Conservation (phyloP, 2,329 filamentous ascomycete species). For the Penicillium sp. region DNA sequence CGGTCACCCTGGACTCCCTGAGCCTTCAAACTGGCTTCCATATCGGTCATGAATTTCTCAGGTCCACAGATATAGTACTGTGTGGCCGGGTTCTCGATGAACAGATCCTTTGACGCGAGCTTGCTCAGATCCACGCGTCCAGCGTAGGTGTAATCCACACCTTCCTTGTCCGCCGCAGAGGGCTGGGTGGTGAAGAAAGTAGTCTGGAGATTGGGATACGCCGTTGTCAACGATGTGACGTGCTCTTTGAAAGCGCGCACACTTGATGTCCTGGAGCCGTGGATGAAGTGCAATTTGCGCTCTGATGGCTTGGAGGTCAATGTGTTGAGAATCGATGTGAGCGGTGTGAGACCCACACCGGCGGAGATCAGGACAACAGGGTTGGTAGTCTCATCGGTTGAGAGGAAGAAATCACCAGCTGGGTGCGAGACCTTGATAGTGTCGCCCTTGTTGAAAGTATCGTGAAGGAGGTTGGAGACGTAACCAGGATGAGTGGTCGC, state of each 20-base stretch:
- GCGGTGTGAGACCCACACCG: constrained; percentile 61
- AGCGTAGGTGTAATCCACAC: constrained; percentile 59
- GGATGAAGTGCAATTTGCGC: constrained; percentile 60
- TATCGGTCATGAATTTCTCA: constrained; percentile 65
- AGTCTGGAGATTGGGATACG: constrained; percentile 51
- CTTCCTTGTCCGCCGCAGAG: constrained; percentile 48
- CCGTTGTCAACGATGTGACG: constrained; percentile 45
- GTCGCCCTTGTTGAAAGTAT: constrained; percentile 62
- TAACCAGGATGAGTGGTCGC: constrained; percentile 59
- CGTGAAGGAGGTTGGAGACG: constrained; percentile 70
- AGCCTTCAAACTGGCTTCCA: constrained; percentile 53
- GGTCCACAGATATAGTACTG: constrained; percentile 75
- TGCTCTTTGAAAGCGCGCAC: constrained; percentile 55
- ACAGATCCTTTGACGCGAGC: constrained; percentile 57
- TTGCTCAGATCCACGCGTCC: constrained; percentile 61
- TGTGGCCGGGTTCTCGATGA: constrained; percentile 53
- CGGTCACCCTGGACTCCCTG: constrained; percentile 59
- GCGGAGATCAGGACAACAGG: constrained; percentile 64
- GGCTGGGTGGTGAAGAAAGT: constrained; percentile 61
- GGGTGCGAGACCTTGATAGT: constrained; percentile 67
- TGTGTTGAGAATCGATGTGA: constrained; percentile 62
- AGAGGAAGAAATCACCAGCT: constrained; percentile 60
- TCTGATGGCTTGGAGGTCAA: constrained; percentile 44
- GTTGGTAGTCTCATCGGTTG: constrained; percentile 33
- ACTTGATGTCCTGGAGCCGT: constrained; percentile 54